Evolutionary conservation across 352 stramenopile genomes (phyloP), one percentile per base, ranked within the genome.

Genomic region (Phytophthora podocarpi): DNA sequence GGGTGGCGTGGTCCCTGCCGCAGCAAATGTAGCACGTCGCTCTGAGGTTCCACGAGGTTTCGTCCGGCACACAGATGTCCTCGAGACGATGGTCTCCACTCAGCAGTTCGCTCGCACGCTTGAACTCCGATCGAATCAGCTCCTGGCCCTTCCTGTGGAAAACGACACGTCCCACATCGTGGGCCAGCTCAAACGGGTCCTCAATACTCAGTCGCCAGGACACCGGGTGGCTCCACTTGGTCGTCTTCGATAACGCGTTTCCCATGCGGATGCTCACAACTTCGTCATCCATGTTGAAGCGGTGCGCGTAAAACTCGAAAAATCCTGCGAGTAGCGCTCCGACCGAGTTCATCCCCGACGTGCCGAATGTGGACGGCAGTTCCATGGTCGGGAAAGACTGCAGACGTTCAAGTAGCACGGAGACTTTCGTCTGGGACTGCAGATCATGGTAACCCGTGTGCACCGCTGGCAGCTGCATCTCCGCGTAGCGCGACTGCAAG

Each of bases 291-390:
- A 95, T 90, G 74, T 99, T 97, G 63, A 99, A 98, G 34, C 98
- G 82, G 40, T 80, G 92, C 3, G 92, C 89, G 72, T 98, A 99
- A 66, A 98, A 99, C 16, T 91, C 84, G 73, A 99, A 99, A 80
- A 99, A 99, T 0, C 90, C 94, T 18, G 89, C 79, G 11, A 99
- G 85, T 6, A 99, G 66, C 39, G 93, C 89, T 11, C 89, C 93
- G 5, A 98, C 78, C n/a, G 87, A 93, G 51, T 91, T 85, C 43
- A 90, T 73, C 24, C 89, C 85, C 23, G 80, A 75, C 2, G 78
- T 84, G 7, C 83, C 81, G 49, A 90, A 89, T 1, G 78, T 84
- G 3, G 78, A 83, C 11, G 53, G 43, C 24, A 74, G 39, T 3
- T 84, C 72, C 34, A 64, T 57, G 24, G 71, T 70, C 32, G 83